phyloP scores from a whole-genome alignment of 495 filamentous ascomycete species.

The Podospora pseudopauciseta region DNA sequence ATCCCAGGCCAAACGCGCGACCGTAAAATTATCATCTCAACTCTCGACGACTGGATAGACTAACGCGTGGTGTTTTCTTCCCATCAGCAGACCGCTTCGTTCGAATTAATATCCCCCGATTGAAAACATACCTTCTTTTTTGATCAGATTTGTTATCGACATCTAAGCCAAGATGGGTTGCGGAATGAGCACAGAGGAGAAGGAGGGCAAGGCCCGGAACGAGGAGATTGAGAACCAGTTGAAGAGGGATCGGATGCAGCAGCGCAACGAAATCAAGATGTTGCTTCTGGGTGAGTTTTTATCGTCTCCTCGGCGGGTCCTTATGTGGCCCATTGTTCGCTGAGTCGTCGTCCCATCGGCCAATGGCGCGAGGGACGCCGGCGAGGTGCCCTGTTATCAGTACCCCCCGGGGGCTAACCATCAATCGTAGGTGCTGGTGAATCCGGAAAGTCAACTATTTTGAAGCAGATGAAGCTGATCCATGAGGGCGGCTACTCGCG shows the following conservation, averaged over 20 bases:
- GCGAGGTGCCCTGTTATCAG: neutral
- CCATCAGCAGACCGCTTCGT: conserved; percentile 12
- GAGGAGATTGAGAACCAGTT: conserved; percentile 99
- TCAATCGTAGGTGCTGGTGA: conserved; percentile 81
- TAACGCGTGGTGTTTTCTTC: neutral
- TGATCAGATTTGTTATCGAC: conserved; percentile 19
- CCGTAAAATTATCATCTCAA: neutral
- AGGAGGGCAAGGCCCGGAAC: conserved; percentile 99
- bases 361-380: neutral
- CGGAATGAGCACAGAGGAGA: conserved; percentile 99
- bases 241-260: conserved; percentile 91
- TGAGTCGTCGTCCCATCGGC: neutral
- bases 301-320: neutral
- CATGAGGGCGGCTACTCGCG: conserved; percentile 77
- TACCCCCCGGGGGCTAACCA: conserved; percentile 15
- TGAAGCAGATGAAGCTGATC: conserved; percentile 98
- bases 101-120: conserved; percentile 19
- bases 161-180: conserved; percentile 84
- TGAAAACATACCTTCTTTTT: conserved; percentile 23
- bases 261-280: conserved; percentile 99
- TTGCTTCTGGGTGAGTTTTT: conserved; percentile 78
- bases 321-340: neutral
- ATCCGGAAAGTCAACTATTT: conserved; percentile 98
- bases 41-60: neutral
- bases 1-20: neutral